Evolutionary conservation across 371 early-diverging fungal species (phyloP).

Genomic region (Apophysomyces sp.): DNA sequence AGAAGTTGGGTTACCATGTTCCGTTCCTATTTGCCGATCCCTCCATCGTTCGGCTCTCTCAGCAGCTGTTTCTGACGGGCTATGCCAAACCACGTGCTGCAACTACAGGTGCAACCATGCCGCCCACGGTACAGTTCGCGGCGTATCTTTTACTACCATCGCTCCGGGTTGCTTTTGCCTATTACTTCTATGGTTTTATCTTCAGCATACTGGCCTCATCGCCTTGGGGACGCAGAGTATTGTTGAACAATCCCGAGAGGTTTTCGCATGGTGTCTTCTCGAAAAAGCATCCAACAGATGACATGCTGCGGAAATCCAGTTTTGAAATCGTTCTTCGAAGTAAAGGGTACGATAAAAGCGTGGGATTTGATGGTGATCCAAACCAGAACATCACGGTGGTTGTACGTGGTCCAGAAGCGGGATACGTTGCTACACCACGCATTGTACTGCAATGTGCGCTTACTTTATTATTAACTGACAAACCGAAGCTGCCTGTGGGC

Average conservation of each 20-base stretch:
- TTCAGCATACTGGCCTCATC: slow-evolving; percentile 51
- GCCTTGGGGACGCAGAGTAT: slow-evolving; percentile 56
- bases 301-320: slow-evolving; percentile 54
- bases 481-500: slow-evolving; percentile 46
- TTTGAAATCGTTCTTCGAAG: slow-evolving; percentile 56
- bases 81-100: slow-evolving; percentile 25
- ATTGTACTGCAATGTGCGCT: slow-evolving; percentile 58
- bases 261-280: slow-evolving; percentile 57
- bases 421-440: slow-evolving; percentile 64
- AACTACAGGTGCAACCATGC: slow-evolving; percentile 18
- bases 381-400: slow-evolving; percentile 47
- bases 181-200: slow-evolving; percentile 34
- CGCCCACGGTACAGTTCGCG: slow-evolving; percentile 60
- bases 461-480: slow-evolving; percentile 26
- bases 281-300: slow-evolving; percentile 56
- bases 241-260: slow-evolving; percentile 57
- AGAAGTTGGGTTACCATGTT: slow-evolving; percentile 55
- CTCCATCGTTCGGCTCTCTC: slow-evolving; percentile 57
- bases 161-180: slow-evolving; percentile 40
- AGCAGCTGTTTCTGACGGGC: slow-evolving; percentile 45
- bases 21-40: slow-evolving; percentile 65
- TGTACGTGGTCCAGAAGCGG: slow-evolving; percentile 63
- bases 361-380: slow-evolving; percentile 25
- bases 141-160: slow-evolving; percentile 59
- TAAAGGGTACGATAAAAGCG: slow-evolving; percentile 45